phyloP scores from a whole-genome alignment of 2,329 filamentous ascomycete species.

The Xylariaceae sp. region DNA sequence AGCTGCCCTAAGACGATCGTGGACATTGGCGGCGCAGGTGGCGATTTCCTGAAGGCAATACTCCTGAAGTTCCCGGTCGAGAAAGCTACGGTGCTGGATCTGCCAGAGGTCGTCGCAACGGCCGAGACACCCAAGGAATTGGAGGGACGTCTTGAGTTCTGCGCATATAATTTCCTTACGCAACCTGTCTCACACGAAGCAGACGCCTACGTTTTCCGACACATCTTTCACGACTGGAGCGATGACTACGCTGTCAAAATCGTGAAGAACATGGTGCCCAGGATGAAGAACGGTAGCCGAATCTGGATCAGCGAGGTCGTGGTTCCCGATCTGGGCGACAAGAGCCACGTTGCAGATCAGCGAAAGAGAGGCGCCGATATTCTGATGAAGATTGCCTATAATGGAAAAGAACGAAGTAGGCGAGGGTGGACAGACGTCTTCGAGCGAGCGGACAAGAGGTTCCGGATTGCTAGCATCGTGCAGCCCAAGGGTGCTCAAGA shows the following conservation, averaged over 20 bases:
- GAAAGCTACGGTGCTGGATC: slow-evolving; percentile 19
- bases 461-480: slow-evolving; percentile 13
- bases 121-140: slow-evolving; percentile 20
- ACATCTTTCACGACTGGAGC: slow-evolving; percentile 34
- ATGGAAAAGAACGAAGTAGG: slow-evolving; percentile 17
- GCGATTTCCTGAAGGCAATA: slow-evolving; percentile 21
- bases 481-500: slow-evolving; percentile 14
- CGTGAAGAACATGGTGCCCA: slow-evolving; percentile 28
- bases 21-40: slow-evolving; percentile 25
- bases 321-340: slow-evolving; percentile 16
- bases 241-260: slow-evolving; percentile 31
- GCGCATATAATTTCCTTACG: slow-evolving; percentile 22
- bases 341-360: slow-evolving; percentile 7
- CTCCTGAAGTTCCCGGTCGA: slow-evolving; percentile 18
- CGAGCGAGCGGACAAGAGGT: slow-evolving; percentile 16
- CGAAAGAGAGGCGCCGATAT: slow-evolving; percentile 18
- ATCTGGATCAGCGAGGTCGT: slow-evolving; percentile 26
- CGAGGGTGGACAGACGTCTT: slow-evolving; percentile 17
- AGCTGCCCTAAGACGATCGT: slow-evolving; percentile 21
- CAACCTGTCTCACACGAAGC: slow-evolving; percentile 17
- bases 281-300: slow-evolving; percentile 22
- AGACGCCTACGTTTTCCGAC: slow-evolving; percentile 28
- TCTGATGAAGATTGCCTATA: slow-evolving; percentile 19
- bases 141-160: slow-evolving; percentile 18
- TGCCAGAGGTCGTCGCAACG: slow-evolving; percentile 24